phyloP scores from a whole-genome alignment of 2,329 filamentous ascomycete species.

The Thermomyces lanuginosus region DNA sequence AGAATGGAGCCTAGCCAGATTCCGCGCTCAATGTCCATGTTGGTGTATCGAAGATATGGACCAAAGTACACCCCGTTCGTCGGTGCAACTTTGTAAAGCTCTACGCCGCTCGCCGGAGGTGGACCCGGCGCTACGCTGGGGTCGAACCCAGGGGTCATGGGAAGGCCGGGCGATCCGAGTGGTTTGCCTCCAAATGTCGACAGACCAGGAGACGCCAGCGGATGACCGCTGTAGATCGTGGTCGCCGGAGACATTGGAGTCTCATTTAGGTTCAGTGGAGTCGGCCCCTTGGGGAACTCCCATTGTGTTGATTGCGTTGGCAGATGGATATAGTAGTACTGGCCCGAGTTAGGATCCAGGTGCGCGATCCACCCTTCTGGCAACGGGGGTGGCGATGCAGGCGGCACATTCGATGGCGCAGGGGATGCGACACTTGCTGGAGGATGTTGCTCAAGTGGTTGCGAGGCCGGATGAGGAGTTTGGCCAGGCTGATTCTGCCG shows the following conservation, averaged over 20 bases:
- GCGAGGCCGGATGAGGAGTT: slow-evolving; percentile 24
- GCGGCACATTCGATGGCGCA: slow-evolving; percentile 36
- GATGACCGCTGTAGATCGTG: slow-evolving; percentile 55
- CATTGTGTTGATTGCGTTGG: slow-evolving; percentile 92
- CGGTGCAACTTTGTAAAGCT: slow-evolving; percentile 82
- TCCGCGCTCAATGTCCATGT: slow-evolving; percentile 88
- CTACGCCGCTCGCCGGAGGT: slow-evolving; percentile 64
- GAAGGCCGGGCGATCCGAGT: slow-evolving; percentile 63
- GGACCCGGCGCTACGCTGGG: slow-evolving; percentile 76
- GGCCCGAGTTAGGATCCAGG: slow-evolving; percentile 83
- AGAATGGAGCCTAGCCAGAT: slow-evolving; percentile 88
- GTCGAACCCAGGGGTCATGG: slow-evolving; percentile 68
- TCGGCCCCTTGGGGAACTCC: slow-evolving; percentile 96
- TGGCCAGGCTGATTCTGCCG: slow-evolving; percentile 31
- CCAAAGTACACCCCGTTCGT: slow-evolving; percentile 98
- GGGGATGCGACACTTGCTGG: slow-evolving; percentile 18
- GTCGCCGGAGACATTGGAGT: slow-evolving; percentile 68
- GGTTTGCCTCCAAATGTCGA: slow-evolving; percentile 36
- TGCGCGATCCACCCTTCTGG: slow-evolving; percentile 98
- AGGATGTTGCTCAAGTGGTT: slow-evolving; percentile 12
- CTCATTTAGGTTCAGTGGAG: slow-evolving; percentile 68
- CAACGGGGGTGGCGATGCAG: slow-evolving; percentile 74
- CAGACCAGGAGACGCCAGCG: slow-evolving; percentile 51
- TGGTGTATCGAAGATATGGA: slow-evolving; percentile 85
- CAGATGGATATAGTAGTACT: slow-evolving; percentile 98